Conservation (phyloP, 2,329 filamentous ascomycete genomes). For the Calycina herbarum region DNA sequence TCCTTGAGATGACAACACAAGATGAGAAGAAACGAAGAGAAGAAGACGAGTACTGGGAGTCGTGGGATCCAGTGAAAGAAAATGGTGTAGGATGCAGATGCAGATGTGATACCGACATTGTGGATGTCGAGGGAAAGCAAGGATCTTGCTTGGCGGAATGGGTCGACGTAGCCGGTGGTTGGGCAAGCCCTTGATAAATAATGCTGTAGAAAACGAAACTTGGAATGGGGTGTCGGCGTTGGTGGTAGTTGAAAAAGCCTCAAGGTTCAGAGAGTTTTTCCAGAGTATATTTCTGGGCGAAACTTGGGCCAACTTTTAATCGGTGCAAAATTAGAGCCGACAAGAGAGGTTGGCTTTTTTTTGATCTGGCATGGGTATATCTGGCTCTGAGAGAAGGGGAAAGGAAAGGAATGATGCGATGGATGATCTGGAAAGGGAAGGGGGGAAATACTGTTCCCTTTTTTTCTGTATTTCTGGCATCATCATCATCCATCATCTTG, state of each 20-base stretch:
- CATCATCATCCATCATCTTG: too few species aligned
- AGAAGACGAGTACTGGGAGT: conserved; percentile 96
- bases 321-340: neutral
- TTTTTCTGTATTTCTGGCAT: too few species aligned
- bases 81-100: conserved; percentile 97
- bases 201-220: neutral
- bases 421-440: neutral
- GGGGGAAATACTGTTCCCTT: neutral
- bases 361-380: neutral
- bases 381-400: neutral
- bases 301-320: neutral
- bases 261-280: neutral
- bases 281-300: neutral
- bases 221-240: conserved; percentile 4
- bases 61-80: conserved; percentile 82
- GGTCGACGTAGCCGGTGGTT: conserved; percentile 96
- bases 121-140: conserved; percentile 96
- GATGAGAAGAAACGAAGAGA: conserved; percentile 83
- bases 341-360: neutral
- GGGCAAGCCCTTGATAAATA: conserved; percentile 53
- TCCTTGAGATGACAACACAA: conserved; percentile 74
- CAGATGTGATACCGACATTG: conserved; percentile 94
- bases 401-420: neutral
- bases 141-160: conserved; percentile 93
- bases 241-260: conserved; percentile 1